Conservation (phyloP, 2,329 filamentous ascomycete species). For the Fusarium compactum region DNA sequence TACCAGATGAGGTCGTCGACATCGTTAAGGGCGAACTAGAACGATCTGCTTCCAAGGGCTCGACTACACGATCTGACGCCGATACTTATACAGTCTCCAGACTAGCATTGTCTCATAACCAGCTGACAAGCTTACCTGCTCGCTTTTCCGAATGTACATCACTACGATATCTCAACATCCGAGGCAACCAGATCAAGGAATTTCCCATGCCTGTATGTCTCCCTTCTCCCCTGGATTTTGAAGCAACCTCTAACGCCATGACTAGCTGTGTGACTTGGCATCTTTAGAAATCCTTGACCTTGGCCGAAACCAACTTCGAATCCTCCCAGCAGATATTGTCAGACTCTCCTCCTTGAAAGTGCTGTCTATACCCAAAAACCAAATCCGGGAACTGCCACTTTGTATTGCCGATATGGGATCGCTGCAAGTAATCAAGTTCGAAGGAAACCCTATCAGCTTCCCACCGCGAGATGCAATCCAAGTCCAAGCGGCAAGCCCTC, state of each 20-base stretch:
- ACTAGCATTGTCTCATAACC: slow-evolving; percentile 85
- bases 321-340: slow-evolving; percentile 82
- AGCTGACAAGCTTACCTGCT: slow-evolving; percentile 74
- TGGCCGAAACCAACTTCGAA: slow-evolving; percentile 84
- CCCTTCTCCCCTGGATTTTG: slow-evolving; percentile 18
- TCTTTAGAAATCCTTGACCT: slow-evolving; percentile 94
- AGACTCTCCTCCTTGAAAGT: slow-evolving; percentile 89
- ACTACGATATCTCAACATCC: slow-evolving; percentile 82
- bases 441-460: slow-evolving; percentile 87
- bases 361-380: slow-evolving; percentile 86
- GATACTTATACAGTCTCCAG: slow-evolving; percentile 56
- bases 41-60: slow-evolving; percentile 62
- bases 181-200: slow-evolving; percentile 78
- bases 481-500: slow-evolving; percentile 65
- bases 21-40: slow-evolving; percentile 80
- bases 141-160: slow-evolving; percentile 82
- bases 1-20: slow-evolving; percentile 80
- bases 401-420: slow-evolving; percentile 92
- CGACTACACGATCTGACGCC: slow-evolving; percentile 23
- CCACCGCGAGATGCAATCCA: slow-evolving; percentile 79
- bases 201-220: slow-evolving; percentile 66
- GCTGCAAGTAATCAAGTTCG: slow-evolving; percentile 88
- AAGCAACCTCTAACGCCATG: slow-evolving; percentile 40
- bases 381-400: slow-evolving; percentile 84
- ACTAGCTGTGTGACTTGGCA: slow-evolving; percentile 84